Percentiles rank a stretch among this genome's conserved stretches.
These are phyloP conservation scores for Leccinellum rugosiceps DNA, from an alignment of 768 basidiomycete species.

Conservation along the genomic window DNA sequence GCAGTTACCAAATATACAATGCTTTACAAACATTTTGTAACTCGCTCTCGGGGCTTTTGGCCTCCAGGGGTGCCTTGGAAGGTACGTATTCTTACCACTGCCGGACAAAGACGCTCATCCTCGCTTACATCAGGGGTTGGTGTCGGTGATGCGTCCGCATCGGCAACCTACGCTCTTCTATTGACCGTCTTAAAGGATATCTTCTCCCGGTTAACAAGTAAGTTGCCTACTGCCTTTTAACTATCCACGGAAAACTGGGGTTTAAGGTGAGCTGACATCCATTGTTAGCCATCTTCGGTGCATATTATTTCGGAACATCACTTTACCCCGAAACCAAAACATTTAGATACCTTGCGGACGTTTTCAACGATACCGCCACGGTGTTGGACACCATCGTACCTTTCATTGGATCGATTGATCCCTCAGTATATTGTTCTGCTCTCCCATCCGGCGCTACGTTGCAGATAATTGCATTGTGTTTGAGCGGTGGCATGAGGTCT, in stretches of 20 bases:
- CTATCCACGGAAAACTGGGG: not conserved
- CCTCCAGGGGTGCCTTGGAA: conserved; percentile 66
- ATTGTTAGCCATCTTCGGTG: conserved; percentile 55
- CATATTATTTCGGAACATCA: conserved; percentile 59
- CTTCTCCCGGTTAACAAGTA: conserved; percentile 62
- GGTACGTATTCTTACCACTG: conserved; percentile 41
- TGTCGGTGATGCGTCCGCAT: conserved; percentile 64
- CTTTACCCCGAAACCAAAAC: conserved; percentile 69
- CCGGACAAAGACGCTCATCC: not conserved
- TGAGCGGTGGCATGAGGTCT: conserved; percentile 56
- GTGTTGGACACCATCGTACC: conserved; percentile 62
- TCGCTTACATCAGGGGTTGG: conserved; percentile 49
- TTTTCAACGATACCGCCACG: conserved; percentile 60
- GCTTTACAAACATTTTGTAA: conserved; percentile 69
- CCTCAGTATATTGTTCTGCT: conserved; percentile 33
- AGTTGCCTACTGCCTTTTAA: conserved; percentile 17
- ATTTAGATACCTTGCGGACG: conserved; percentile 64
- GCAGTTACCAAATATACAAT: conserved; percentile 65
- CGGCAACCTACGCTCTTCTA: conserved; percentile 62
- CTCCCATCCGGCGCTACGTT: conserved; percentile 30
- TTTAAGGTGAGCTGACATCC: not conserved
- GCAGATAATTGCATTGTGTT: conserved; percentile 49
- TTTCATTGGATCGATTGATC: conserved; percentile 36
- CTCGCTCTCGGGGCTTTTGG: conserved; percentile 58
- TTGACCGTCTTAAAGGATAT: conserved; percentile 65